Base-by-base conservation (phyloP, 78 protist genomes). In the Capsaspora owczarzaki region DNA sequence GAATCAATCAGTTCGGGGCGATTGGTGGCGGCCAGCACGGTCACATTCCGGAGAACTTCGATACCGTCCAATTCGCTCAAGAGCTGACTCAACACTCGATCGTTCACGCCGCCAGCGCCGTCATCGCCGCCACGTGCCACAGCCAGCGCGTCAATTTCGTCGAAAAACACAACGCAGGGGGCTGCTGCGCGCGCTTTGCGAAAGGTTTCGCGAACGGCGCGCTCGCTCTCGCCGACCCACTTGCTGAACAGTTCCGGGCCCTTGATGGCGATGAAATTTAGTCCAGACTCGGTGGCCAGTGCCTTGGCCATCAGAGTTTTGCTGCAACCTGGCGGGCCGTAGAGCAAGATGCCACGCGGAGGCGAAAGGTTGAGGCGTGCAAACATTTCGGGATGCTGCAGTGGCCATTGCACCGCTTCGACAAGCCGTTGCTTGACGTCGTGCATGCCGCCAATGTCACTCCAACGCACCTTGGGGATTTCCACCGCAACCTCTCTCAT, bases 241-340 rank as follows among this genome's bases (percentile, higher is more conserved):
- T 95, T 96, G 29, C 78, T 47, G 46, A 93, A 77, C 63, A 95
- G 76, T 74, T 88, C 27, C 20, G 79, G 42, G 40, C 66, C 66
- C 33, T 27, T 31, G 79, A 71, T 41, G 37, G 77, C 60, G 44
- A 71, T 20, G 37, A 71, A 71, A 37, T 41, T 44, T 27, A 35
- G 29, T 40, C 35, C 33, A 44, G 42, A n/a, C 33, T 41, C 60
- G 33, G 53, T 44, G 35, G 77, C 77, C 22, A 71, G 60, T 19
- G 35, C 61, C 60, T 41, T 2, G 0, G 98, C 99, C 70, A 96
- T 46, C 51, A 95, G 76, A 12, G 99, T 96, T 82, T 96, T 96
- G 49, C 88, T 53, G 84, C 94, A 88, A 22, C 99, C 99, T 1
- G 99, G 99, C 47, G 99, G 99, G 19, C 99, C 99, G 69, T 90